Conservation (phyloP, 176 grass and related monocot genomes). For the Eleusine indica region DNA sequence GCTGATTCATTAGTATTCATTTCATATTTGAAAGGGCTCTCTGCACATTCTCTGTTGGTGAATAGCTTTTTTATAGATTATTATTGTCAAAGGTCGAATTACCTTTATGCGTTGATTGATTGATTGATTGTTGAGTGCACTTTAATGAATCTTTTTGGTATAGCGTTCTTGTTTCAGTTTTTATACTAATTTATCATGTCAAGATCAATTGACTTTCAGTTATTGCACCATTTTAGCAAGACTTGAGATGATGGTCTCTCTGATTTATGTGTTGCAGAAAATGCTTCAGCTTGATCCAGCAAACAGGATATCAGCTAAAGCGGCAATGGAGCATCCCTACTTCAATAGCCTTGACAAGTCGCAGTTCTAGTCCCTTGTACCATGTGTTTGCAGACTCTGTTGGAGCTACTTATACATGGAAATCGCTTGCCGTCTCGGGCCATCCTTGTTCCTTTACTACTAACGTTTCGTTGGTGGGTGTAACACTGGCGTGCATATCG, state of each 20-base stretch:
- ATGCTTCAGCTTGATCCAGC: conserved; percentile 79
- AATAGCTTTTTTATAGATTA: neutral
- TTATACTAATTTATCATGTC: neutral
- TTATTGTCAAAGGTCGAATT: neutral
- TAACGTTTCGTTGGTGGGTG: neutral
- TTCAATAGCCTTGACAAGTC: conserved; percentile 90
- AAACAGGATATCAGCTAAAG: conserved; percentile 15
- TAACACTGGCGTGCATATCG: neutral
- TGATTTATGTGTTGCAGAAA: conserved; percentile 54
- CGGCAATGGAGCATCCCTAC: conserved; percentile 58
- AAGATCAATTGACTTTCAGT: neutral
- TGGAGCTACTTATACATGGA: neutral
- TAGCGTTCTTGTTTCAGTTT: conserved; percentile 1
- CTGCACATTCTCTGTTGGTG: conserved; percentile 1
- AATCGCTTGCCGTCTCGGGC: conserved; percentile 41
- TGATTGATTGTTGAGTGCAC: neutral
- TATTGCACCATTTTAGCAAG: neutral
- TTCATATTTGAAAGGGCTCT: neutral
- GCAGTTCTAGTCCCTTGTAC: conserved; percentile 62
- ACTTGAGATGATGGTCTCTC: neutral
- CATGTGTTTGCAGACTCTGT: neutral
- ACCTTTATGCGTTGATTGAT: neutral
- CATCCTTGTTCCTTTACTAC: neutral
- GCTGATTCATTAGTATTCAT: no score
- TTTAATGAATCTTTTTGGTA: neutral